Conservation (phyloP, 2,329 filamentous ascomycete species). For the Cladophialophora carrionii region DNA sequence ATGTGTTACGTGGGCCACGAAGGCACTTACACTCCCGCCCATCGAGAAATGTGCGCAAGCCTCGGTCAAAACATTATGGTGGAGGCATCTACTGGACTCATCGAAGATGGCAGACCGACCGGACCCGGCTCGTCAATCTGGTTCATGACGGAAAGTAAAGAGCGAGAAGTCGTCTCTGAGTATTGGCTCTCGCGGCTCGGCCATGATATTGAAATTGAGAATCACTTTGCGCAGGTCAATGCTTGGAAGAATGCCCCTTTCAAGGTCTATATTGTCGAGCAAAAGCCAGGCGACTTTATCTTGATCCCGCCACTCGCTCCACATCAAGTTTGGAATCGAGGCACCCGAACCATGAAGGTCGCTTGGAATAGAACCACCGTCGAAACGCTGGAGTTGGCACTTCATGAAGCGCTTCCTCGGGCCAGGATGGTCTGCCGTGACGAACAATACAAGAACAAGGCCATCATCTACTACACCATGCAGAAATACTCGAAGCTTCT, state of each 20-base stretch:
- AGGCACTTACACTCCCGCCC: constrained; percentile 92
- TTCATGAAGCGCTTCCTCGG: constrained; percentile 84
- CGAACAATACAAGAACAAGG: constrained; percentile 98
- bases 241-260: constrained; percentile 96
- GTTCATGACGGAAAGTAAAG: constrained; percentile 98
- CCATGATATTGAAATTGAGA: constrained; percentile 95
- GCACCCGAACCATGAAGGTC: constrained; percentile 93
- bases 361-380: constrained; percentile 96
- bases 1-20: constrained; percentile 99
- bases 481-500: constrained; percentile 71
- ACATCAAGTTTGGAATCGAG: constrained; percentile 98
- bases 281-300: constrained; percentile 87
- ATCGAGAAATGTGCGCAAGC: constrained; percentile 96
- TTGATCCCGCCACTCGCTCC: constrained; percentile 89
- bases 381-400: constrained; percentile 83
- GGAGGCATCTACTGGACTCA: constrained; percentile 70
- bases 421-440: constrained; percentile 91
- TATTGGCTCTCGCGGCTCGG: constrained; percentile 92
- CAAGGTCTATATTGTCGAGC: constrained; percentile 88
- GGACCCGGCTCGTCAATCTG: constrained; percentile 88
- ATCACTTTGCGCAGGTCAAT: constrained; percentile 93
- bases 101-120: constrained; percentile 69
- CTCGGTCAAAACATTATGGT: constrained; percentile 99
- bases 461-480: constrained; percentile 86
- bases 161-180: constrained; percentile 85